phyloP scores from a whole-genome alignment of 768 basidiomycete genomes.

The Leccinum incarnatum region DNA sequence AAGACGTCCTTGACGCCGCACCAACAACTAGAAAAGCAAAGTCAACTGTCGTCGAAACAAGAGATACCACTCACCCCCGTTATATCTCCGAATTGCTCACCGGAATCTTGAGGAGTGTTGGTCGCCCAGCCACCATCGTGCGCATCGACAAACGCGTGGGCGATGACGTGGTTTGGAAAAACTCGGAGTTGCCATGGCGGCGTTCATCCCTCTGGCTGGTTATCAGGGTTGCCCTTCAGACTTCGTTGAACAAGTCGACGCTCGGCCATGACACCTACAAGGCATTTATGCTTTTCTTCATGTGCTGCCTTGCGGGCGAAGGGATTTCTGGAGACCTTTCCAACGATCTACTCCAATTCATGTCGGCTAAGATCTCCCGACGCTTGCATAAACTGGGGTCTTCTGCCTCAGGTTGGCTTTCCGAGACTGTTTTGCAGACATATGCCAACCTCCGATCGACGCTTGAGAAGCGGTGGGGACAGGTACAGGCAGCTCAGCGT shows the following conservation, averaged over 20 bases:
- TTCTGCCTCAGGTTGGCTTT: background rate
- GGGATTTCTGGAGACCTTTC: background rate
- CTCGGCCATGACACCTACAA: conserved; percentile 26
- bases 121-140: conserved; percentile 10
- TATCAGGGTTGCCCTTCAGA: conserved; percentile 44
- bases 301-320: conserved; percentile 9
- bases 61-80: background rate
- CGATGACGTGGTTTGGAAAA: conserved; percentile 23
- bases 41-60: background rate
- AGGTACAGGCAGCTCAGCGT: background rate
- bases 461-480: conserved; percentile 2
- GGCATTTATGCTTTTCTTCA: conserved; percentile 29
- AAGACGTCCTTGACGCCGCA: conserved; percentile 35
- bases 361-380: background rate
- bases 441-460: background rate
- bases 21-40: background rate
- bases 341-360: background rate
- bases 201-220: conserved; percentile 48
- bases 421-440: background rate
- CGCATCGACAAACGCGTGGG: conserved; percentile 41
- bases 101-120: conserved; percentile 40
- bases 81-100: conserved; percentile 35
- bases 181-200: conserved; percentile 41
- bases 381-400: background rate
- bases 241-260: conserved; percentile 22